Conservation (phyloP, 1,139 yeast species). For the Zhuliangozyma blackwelliae region DNA sequence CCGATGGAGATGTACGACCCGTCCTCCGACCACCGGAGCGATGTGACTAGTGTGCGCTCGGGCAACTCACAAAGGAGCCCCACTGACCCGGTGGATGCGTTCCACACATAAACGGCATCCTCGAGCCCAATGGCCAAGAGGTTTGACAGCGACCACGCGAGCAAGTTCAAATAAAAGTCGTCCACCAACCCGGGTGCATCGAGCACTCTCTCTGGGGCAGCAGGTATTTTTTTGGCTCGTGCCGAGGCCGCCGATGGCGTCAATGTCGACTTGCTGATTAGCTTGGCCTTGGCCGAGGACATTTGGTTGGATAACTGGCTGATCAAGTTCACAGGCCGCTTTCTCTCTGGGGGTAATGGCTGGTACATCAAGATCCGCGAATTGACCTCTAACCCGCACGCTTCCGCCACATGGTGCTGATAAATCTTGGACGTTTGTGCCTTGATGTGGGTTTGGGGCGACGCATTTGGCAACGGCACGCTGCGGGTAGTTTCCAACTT, state of each 20-base stretch:
- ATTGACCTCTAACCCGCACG: constrained; percentile 85
- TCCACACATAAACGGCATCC: constrained; percentile 85
- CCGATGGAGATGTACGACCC: constrained; percentile 87
- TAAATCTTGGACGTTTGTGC: constrained; percentile 70
- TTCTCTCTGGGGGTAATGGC: constrained; percentile 78
- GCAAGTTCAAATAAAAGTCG: constrained; percentile 83
- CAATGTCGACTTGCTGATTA: constrained; percentile 13
- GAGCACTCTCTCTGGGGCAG: constrained; percentile 87
- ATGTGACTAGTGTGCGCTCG: constrained; percentile 53
- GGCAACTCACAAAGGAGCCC: constrained; percentile 62
- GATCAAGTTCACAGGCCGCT: constrained; percentile 51
- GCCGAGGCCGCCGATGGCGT: constrained; percentile 52
- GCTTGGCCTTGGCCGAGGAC: constrained; percentile 19
- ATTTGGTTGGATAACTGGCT: constrained; percentile 20
- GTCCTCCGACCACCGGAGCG: constrained; percentile 89
- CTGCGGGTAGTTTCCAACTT: constrained; percentile 29
- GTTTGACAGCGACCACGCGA: constrained; percentile 86
- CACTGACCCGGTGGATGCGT: constrained; percentile 81
- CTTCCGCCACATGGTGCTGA: constrained; percentile 86
- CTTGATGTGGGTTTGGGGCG: constrained; percentile 54
- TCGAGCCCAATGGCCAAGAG: constrained; percentile 87
- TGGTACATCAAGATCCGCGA: constrained; percentile 83
- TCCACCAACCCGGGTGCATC: constrained; percentile 96
- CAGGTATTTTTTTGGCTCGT: constrained; percentile 67
- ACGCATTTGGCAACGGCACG: constrained; percentile 39